Percentiles rank a stretch among this genome's conserved stretches.
Evolutionary conservation across 352 stramenopile genomes (phyloP).

Genomic region (Peronospora destructor): DNA sequence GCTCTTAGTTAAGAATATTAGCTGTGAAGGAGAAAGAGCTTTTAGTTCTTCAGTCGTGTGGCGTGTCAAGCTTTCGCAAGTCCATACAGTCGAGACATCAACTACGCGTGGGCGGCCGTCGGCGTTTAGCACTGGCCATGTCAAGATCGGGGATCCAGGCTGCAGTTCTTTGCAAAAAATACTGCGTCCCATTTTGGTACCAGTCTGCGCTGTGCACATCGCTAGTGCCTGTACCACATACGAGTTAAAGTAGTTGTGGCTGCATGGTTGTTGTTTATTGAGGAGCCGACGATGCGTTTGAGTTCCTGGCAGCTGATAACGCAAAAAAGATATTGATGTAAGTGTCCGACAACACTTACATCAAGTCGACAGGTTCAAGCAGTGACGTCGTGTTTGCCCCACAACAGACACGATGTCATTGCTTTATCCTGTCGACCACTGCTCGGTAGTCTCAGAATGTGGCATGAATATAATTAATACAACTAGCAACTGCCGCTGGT

Average conservation of each 20-base stretch:
- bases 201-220: slow-evolving; percentile 60
- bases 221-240: no score
- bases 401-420: slow-evolving; percentile 61
- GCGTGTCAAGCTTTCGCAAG: slow-evolving; percentile 58
- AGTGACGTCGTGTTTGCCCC: no score
- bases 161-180: slow-evolving; percentile 50
- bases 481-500: no score
- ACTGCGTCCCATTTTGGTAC: no score
- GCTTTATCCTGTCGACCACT: slow-evolving; percentile 41
- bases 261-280: neutral
- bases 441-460: slow-evolving; percentile 59
- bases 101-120: slow-evolving; percentile 63
- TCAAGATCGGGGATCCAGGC: slow-evolving; percentile 54
- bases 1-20: slow-evolving; percentile 7
- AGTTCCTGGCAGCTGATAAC: slow-evolving; percentile 55
- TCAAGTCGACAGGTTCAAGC: no score
- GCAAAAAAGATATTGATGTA: slow-evolving; percentile 53
- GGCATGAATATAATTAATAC: neutral
- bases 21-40: slow-evolving; percentile 56
- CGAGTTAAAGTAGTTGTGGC: no score
- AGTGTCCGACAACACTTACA: no score
- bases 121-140: slow-evolving; percentile 56
- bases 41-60: slow-evolving; percentile 41
- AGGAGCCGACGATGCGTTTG: slow-evolving; percentile 50
- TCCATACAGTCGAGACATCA: slow-evolving; percentile 68